Base-by-base conservation (phyloP, 192 early-diverging fungal species). In the Coemansia aciculifera region DNA sequence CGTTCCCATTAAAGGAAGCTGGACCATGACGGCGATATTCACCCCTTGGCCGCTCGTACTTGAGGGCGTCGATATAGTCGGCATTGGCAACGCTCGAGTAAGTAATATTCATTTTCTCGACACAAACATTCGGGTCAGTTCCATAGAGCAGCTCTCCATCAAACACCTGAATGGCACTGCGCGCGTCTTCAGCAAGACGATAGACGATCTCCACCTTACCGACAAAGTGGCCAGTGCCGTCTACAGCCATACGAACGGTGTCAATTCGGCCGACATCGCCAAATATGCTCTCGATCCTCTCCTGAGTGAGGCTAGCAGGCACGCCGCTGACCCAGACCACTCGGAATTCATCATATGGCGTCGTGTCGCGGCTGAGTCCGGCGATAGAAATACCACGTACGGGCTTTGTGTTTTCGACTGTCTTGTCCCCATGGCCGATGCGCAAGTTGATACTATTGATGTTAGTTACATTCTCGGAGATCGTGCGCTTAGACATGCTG, bases 141-240 rank as follows among this genome's bases (percentile, higher is more conserved):
- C 72, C 63, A 42, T 78, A 83, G 7, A 83, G 69, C 21, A 42
- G 62, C 59, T 83, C 80, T 32, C 80, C 80, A 21, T 83, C 80
- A 64, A 83, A 83, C 34, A 63, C 59, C 69, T 83, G 80, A 42
- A 83, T 74, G 13, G 80, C 80, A 44, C 72, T 72, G 15, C 80
- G 80, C 11, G 80, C 80, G 40, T 78, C 72, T 4, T 83, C 80
- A 0, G 80, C 17, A 7, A 68, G 51, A 27, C 75, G 56, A 67
- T 83, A 83, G 17, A 63, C 34, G 5, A 83, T 51, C 40, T 83
- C 80, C 2, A 69, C 69, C 44, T 75, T 83, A 27, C 80, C 80
- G 13, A 67, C 27, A 66, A 83, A 83, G 5, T 69, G 68, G 5
- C 46, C 63, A 19, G 66, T 51, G 2, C 51, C 56, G 54, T 83